phyloP scores from a whole-genome alignment of 2,329 filamentous ascomycete genomes.

The Pseudogymnoascus destructans region DNA sequence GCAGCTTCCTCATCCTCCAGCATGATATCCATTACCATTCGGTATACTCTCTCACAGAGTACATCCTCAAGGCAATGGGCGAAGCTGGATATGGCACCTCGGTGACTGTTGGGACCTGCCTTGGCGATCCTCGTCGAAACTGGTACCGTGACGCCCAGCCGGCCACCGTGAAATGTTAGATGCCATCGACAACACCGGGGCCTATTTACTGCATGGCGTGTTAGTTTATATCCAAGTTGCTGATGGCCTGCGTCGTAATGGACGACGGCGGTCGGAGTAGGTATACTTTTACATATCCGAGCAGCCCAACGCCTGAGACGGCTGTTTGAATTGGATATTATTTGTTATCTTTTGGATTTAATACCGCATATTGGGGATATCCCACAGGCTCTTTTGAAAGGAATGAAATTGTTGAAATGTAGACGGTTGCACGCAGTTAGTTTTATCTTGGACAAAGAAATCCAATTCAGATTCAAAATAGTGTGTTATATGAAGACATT shows the following conservation, averaged over 20 bases:
- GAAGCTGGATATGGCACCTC: constrained; percentile 26
- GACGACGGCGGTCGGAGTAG: background rate
- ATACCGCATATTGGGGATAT: background rate
- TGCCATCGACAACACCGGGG: background rate
- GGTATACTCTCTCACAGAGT: constrained; percentile 27
- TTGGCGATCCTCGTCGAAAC: constrained; percentile 30
- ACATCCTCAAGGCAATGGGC: constrained; percentile 27
- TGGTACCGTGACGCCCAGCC: constrained; percentile 29
- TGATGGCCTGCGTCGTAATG: background rate
- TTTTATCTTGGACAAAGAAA: background rate
- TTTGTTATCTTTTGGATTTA: background rate
- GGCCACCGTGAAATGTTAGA: background rate
- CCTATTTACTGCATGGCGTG: background rate
- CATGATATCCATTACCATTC: constrained; percentile 30
- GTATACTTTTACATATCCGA: background rate
- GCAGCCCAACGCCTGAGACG: background rate
- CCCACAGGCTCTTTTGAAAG: background rate
- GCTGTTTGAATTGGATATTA: background rate
- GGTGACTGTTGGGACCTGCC: constrained; percentile 35
- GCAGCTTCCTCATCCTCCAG: constrained; percentile 37
- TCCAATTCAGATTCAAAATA: background rate
- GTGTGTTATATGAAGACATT: background rate
- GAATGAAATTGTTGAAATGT: background rate
- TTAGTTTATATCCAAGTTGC: background rate
- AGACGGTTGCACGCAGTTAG: background rate